Conservation (phyloP, 257 asterid species). For the Fraxinus cuspidata region DNA sequence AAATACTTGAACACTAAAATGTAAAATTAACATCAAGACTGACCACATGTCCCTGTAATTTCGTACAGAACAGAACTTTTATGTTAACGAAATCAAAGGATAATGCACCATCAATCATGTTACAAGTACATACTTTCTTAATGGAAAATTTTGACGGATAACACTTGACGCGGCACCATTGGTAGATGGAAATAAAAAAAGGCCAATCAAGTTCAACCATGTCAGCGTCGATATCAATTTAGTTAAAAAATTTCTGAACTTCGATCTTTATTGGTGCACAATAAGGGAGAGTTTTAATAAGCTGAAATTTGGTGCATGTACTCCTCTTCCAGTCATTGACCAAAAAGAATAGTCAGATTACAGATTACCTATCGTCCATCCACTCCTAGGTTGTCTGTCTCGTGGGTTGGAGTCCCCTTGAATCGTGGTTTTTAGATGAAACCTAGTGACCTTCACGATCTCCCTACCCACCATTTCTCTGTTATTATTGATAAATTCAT, state of each 20-base stretch:
- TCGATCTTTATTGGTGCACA: no score
- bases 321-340: conserved; percentile 29
- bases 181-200: no score
- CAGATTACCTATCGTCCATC: conserved; percentile 22
- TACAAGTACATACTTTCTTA: no score
- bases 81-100: conserved; percentile 6
- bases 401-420: conserved; percentile 19
- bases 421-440: neutral
- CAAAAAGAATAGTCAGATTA: conserved; percentile 31
- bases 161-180: no score
- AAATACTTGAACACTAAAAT: neutral
- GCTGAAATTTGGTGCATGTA: conserved; percentile 31
- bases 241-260: no score
- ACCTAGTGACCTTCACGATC: conserved; percentile 59
- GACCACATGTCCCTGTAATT: neutral
- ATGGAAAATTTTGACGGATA: no score
- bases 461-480: conserved; percentile 13
- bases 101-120: neutral
- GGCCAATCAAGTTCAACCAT: no score
- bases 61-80: no score
- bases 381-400: conserved; percentile 37
- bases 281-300: conserved; percentile 9
- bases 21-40: neutral
- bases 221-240: no score
- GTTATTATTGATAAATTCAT: conserved; percentile 27